Conservation (phyloP, 192 early-diverging fungal species). For the Dimargaris cristalligena region DNA sequence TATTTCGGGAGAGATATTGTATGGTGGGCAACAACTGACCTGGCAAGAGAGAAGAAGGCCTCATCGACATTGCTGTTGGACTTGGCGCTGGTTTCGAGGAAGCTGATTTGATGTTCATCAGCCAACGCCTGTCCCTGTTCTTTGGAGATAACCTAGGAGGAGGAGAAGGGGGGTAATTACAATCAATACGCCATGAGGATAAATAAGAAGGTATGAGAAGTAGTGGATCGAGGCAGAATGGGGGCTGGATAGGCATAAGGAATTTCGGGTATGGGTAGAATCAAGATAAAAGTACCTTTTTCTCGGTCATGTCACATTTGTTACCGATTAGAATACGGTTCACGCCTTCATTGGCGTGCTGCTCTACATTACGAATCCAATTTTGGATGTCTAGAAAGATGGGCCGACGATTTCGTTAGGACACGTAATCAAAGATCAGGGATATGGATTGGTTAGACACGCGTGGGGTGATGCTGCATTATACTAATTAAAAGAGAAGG, state of each 20-base stretch:
- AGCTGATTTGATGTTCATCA: constrained; percentile 85
- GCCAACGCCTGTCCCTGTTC: constrained; percentile 93
- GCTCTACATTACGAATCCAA: constrained; percentile 99
- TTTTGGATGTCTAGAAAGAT: constrained; percentile 97
- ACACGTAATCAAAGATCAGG: no score
- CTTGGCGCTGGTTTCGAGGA: constrained; percentile 96
- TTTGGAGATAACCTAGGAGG: constrained; percentile 67
- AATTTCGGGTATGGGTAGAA: not conserved
- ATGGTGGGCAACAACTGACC: constrained; percentile 33
- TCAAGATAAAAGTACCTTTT: constrained; percentile 40
- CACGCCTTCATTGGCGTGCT: constrained; percentile 96
- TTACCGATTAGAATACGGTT: constrained; percentile 99
- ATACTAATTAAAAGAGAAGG: no score
- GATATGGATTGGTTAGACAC: no score
- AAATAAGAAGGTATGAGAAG: not conserved
- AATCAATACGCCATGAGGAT: not conserved
- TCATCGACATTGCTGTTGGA: constrained; percentile 95
- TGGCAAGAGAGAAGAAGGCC: constrained; percentile 88
- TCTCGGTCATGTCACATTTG: constrained; percentile 96
- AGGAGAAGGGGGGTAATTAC: not conserved
- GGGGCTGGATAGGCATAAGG: not conserved
- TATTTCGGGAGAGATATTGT: not conserved
- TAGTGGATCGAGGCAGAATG: not conserved
- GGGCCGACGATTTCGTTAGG: no score
- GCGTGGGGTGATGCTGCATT: no score